Evolutionary conservation across 2,329 filamentous ascomycete species (phyloP), one percentile per base, ranked within the genome.

Genomic region (Colletotrichum sojae): DNA sequence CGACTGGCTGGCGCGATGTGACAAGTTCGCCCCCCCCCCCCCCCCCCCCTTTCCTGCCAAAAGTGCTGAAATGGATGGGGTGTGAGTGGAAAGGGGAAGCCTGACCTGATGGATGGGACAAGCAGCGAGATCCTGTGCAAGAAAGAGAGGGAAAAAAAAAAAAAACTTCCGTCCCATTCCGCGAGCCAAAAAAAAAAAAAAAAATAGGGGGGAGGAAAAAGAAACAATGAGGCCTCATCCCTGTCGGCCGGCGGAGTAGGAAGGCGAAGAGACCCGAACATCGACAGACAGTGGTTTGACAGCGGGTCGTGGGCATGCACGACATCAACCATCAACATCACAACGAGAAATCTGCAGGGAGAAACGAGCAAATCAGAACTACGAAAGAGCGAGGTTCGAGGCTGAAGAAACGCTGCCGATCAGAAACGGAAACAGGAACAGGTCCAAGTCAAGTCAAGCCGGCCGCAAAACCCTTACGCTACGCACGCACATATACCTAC

Each of bases 1-100:
- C 66, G 66, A 69, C 66, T 69, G 66, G 66, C 62, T 69, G 62
- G 52, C 66, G 57, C 6, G 62, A 66, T 69, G 66, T 69, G 66
- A 66, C 66, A 61, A 60, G 66, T 65, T 52, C 48, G 20, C 27
- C 39, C 65, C 60, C 43, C 18, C 22, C 15, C 25, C 62, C 43
- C 27, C 20, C 6, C 20, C 53, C 20, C n/a, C 36, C 46, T 39
- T 40, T 63, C 39, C 49, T 66, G 66, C 62, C 43, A 66, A 60
- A 60, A 51, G 8, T 66, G 54, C 55, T 51, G 43, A 69, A 51
- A 15, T 48, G 31, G 61, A 48, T 49, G 61, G 27, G 27, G 8
- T 9, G 9, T 31, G 27, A 10, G 9, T 36, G 31, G 31, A 10
- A 36, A 36, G 31, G 31, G 31, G 8, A 2, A 8, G 10, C 9